Percentiles rank a stretch among this genome's conserved stretches.
Evolutionary conservation across 345 rosid genomes (phyloP).

Genomic region (Eucalyptus lansdowneana): DNA sequence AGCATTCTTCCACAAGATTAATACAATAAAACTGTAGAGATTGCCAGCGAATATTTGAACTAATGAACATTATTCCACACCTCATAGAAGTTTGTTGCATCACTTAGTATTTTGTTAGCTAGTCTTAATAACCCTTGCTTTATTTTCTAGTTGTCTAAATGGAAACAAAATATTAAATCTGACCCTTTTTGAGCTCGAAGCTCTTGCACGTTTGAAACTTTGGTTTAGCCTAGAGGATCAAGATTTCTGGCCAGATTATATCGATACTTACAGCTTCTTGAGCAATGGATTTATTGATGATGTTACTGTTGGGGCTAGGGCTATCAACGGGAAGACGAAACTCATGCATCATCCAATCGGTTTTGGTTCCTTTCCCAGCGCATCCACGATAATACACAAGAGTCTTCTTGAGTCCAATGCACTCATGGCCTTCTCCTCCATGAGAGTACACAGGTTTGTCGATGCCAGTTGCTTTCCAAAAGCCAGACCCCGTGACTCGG

Average conservation of each 20-base stretch:
- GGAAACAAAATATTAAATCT: neutral
- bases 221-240: neutral
- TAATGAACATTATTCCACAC: neutral
- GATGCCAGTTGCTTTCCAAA: constrained; percentile 98
- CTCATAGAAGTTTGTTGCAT: neutral
- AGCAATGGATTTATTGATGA: constrained; percentile 2
- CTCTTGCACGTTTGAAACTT: neutral
- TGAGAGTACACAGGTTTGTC: constrained; percentile 58
- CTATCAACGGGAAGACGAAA: constrained; percentile 58
- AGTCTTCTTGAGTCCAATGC: constrained; percentile 84
- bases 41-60: neutral
- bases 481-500: constrained; percentile 88
- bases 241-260: neutral
- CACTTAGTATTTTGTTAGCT: neutral
- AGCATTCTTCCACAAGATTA: neutral
- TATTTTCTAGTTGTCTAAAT: neutral
- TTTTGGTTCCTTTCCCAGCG: constrained; percentile 92
- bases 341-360: constrained; percentile 99
- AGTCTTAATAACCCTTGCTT: neutral
- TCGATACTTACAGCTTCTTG: constrained; percentile 56
- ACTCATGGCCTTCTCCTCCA: constrained; percentile 17
- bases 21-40: neutral
- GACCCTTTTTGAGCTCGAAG: neutral
- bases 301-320: neutral
- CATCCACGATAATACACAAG: constrained; percentile 81